Conservation (phyloP, 345 rosid species). For the Gossypium thurberi region DNA sequence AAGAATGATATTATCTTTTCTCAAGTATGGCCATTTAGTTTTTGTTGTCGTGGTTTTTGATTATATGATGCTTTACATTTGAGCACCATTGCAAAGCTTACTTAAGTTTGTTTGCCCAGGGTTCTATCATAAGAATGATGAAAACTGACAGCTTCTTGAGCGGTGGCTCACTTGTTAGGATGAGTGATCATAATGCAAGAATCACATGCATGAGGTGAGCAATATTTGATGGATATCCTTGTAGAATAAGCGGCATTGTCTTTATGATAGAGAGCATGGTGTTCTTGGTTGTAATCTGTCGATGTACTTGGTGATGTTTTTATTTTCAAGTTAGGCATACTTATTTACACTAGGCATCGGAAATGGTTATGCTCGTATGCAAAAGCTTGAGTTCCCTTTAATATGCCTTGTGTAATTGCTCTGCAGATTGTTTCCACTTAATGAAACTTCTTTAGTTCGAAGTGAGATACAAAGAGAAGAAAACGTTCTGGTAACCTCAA, state of each 20-base stretch:
- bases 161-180: constrained; percentile 15
- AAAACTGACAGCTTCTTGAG: constrained; percentile 18
- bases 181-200: constrained; percentile 50
- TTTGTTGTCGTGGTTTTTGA: not conserved
- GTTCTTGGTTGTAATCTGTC: not conserved
- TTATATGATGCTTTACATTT: not conserved
- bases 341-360: not conserved
- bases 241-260: not conserved
- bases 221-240: not conserved
- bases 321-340: too few species aligned
- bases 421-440: constrained; percentile 47
- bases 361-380: not conserved
- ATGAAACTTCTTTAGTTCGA: constrained; percentile 35
- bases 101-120: constrained; percentile 28
- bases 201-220: constrained; percentile 64
- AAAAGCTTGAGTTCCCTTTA: not conserved
- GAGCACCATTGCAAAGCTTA: not conserved
- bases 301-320: not conserved
- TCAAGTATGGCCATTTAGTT: constrained; percentile 29
- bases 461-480: constrained; percentile 34
- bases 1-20: constrained; percentile 33
- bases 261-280: not conserved
- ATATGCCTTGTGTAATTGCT: constrained; percentile 6
- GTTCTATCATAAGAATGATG: constrained; percentile 25
- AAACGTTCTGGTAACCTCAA: constrained; percentile 53